Evolutionary conservation across 305 asterid species (phyloP).

Genomic region (Solanum hybrid): DNA sequence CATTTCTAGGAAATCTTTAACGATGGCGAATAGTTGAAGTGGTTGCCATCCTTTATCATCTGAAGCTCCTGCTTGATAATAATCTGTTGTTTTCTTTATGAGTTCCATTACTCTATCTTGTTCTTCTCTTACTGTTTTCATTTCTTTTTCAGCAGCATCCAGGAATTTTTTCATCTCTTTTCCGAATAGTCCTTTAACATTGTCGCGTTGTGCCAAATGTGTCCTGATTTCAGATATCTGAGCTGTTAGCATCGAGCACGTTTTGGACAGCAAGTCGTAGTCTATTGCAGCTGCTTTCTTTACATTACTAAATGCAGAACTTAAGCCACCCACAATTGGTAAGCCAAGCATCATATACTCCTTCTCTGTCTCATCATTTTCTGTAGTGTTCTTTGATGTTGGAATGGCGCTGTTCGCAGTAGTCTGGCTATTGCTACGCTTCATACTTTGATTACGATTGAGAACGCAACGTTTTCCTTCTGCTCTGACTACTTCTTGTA

Average conservation of each 20-base stretch:
- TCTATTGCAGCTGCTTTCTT: constrained; percentile 69
- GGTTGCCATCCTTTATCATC: constrained; percentile 42
- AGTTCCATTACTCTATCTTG: constrained; percentile 59
- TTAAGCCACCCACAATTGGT: constrained; percentile 76
- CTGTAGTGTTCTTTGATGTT: constrained; percentile 8
- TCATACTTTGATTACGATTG: constrained; percentile 36
- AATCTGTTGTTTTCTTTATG: constrained; percentile 61
- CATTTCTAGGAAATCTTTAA: constrained; percentile 71
- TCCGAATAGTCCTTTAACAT: constrained; percentile 35
- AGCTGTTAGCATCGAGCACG: constrained; percentile 28
- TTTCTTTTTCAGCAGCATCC: constrained; percentile 51
- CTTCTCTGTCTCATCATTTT: constrained; percentile 45
- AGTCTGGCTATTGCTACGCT: constrained; percentile 33
- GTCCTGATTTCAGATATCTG: constrained; percentile 31
- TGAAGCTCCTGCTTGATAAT: constrained; percentile 70
- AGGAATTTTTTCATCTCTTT: constrained; percentile 53
- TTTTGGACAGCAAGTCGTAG: constrained; percentile 37
- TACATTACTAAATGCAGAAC: constrained; percentile 64
- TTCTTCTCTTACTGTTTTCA: constrained; percentile 39
- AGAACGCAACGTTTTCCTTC: constrained; percentile 77
- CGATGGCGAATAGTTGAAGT: constrained; percentile 57
- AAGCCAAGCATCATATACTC: constrained; percentile 82
- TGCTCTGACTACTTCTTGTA: constrained; percentile 82
- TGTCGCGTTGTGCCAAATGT: constrained; percentile 22
- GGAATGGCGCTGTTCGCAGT: background rate